Base-by-base conservation (phyloP, 257 asterid species). In the Echium plantagineum region DNA sequence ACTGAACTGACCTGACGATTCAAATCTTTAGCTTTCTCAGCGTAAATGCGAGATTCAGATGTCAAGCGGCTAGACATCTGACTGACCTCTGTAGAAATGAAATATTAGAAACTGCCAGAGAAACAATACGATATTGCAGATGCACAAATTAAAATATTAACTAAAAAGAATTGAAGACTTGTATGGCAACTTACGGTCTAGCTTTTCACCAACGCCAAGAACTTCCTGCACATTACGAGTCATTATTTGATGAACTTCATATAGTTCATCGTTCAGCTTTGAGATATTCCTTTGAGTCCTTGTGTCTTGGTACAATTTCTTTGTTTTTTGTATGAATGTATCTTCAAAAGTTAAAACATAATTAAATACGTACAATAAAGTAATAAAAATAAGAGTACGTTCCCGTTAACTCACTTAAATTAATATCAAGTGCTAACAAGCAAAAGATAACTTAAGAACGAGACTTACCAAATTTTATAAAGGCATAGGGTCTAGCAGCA, bases 181-280 rank as follows among this genome's bases (percentile, higher is more conserved):
- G 53, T 26, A 72, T 42, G 49, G 49, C 16, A 22, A 56, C 98
- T 87, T 76, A 87, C 98, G 95, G 68, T 90, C 95, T 82, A 90
- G 78, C 73, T 91, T 87, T 85, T 87, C 98, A 74, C 98, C 98
- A 68, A 87, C 95, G 55, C 98, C 96, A 59, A 91, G 96, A 67
- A 91, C 98, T 82, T 91, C 98, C 70, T 91, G 95, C 55, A 91
- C 95, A 79, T 91, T 91, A 70, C 98, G 96, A 66, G 98, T 87
- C 98, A 91, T 91, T 56, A 91, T 87, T 75, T 91, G 98, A 76
- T 91, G 98, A 70, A 87, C 98, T 82, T 91, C 96, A 83, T 91
- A 85, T 22, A 91, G 95, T 65, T 91, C 98, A 68, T 91, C 98
- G 64, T 85, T 91, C 87, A 91, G 74, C 84, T 87, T 91, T 15